Evolutionary conservation across 352 stramenopile genomes (phyloP).

Genomic region (Phytopythium chamaehyphon): DNA sequence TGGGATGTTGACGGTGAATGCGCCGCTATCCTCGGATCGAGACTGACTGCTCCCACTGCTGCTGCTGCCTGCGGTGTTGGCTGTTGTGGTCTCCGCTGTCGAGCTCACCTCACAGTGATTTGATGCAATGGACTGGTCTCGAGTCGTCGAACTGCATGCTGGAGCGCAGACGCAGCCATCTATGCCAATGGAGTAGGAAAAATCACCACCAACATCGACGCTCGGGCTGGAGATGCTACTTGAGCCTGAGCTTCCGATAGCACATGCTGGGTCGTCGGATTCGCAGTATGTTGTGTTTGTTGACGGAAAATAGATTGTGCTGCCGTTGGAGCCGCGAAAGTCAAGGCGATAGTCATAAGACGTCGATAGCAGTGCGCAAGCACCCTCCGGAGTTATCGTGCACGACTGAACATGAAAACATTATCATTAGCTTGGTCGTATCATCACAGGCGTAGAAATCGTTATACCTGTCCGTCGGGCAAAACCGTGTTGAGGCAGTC

Average conservation of each 20-base stretch:
- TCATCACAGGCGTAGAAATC: not conserved
- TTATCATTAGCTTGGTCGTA: not conserved
- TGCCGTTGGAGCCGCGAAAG: constrained; percentile 14
- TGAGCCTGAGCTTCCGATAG: constrained; percentile 27
- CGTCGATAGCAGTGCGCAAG: constrained; percentile 22
- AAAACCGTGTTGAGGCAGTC: constrained; percentile 31
- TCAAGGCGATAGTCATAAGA: constrained; percentile 26
- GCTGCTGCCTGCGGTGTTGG: constrained; percentile 6
- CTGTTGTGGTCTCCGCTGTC: constrained; percentile 9
- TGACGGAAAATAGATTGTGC: constrained; percentile 33
- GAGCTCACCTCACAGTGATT: constrained; percentile 9
- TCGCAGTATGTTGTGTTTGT: constrained; percentile 52
- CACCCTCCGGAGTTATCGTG: constrained; percentile 30
- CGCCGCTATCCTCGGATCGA: constrained; percentile 8
- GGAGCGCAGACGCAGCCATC: constrained; percentile 30
- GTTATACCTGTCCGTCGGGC: constrained; percentile 13
- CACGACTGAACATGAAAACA: constrained; percentile 9
- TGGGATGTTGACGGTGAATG: not conserved
- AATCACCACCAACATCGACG: not conserved
- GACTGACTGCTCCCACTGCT: constrained; percentile 13
- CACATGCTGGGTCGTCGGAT: constrained; percentile 17
- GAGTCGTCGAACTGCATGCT: constrained; percentile 28
- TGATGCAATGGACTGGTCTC: constrained; percentile 9
- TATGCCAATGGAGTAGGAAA: constrained; percentile 18
- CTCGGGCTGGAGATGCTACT: not conserved